phyloP scores from a whole-genome alignment of 306 rosid species.

The Purshia tridentata region DNA sequence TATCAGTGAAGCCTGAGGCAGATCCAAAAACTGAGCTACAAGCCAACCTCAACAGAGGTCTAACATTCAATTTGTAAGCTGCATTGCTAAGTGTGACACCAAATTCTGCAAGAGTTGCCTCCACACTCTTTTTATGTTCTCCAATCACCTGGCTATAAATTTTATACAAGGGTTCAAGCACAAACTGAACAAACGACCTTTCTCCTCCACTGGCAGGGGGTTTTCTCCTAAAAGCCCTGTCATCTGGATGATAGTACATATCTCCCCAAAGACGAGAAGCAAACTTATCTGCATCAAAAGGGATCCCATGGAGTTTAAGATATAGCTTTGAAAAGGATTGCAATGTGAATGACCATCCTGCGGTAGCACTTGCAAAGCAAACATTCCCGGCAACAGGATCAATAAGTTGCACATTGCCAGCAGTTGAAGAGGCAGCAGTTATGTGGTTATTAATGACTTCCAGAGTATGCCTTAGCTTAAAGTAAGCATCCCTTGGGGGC shows the following conservation, averaged over 20 bases:
- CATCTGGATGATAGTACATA: constrained; percentile 71
- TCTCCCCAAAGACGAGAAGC: constrained; percentile 98
- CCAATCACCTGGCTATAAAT: constrained; percentile 97
- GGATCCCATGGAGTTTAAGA: constrained; percentile 82
- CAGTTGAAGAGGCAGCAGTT: constrained; percentile 81
- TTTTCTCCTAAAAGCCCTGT: constrained; percentile 75
- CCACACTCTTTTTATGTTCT: constrained; percentile 97
- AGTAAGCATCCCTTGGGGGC: constrained; percentile 96
- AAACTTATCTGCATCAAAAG: constrained; percentile 74
- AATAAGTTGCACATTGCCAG: constrained; percentile 83
- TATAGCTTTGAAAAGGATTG: constrained; percentile 89
- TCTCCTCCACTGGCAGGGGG: constrained; percentile 90
- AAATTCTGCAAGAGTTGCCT: constrained; percentile 91
- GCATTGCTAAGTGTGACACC: constrained; percentile 95
- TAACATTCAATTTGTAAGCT: constrained; percentile 87
- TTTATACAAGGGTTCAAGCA: constrained; percentile 89
- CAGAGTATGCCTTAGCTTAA: constrained; percentile 85
- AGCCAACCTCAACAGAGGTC: constrained; percentile 92
- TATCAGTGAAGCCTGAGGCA: constrained; percentile 88
- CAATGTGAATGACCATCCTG: constrained; percentile 97
- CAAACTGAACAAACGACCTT: constrained; percentile 92
- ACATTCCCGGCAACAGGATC: constrained; percentile 96
- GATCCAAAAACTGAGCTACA: constrained; percentile 94
- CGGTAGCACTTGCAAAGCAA: constrained; percentile 91
- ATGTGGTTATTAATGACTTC: constrained; percentile 86